phyloP scores from a whole-genome alignment of 352 stramenopile genomes.

The Phytopythium litorale region DNA sequence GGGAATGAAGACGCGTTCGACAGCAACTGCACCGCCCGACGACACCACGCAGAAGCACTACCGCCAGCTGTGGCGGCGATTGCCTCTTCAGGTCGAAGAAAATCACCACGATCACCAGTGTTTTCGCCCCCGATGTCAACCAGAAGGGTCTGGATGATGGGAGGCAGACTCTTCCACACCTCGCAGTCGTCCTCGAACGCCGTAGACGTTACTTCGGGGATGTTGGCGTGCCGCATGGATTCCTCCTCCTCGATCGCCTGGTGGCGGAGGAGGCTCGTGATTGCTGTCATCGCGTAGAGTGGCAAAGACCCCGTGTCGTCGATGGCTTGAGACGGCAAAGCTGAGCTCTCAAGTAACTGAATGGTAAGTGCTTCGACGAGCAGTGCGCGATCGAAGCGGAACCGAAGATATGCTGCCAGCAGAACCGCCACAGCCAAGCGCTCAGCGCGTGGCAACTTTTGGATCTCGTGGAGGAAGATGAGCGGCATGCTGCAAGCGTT shows the following conservation, averaged over 20 bases:
- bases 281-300: constrained; percentile 33
- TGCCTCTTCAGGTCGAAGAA: not conserved
- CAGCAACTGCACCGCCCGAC: constrained; percentile 35
- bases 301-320: constrained; percentile 36
- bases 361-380: constrained; percentile 46
- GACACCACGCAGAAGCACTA: constrained; percentile 21
- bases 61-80: not conserved
- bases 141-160: constrained; percentile 34
- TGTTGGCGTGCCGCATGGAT: constrained; percentile 5
- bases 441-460: constrained; percentile 19
- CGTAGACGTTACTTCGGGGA: constrained; percentile 2
- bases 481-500: constrained; percentile 33
- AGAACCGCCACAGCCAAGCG: constrained; percentile 34
- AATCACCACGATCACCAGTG: not conserved
- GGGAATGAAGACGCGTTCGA: constrained; percentile 48
- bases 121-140: constrained; percentile 1
- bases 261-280: constrained; percentile 30
- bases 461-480: constrained; percentile 26
- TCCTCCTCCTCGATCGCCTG: constrained; percentile 24
- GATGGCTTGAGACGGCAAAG: constrained; percentile 16
- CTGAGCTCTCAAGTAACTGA: constrained; percentile 24
- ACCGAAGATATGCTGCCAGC: constrained; percentile 36
- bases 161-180: constrained; percentile 39
- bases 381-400: constrained; percentile 30
- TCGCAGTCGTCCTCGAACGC: constrained; percentile 18